These are phyloP conservation scores for Hypoxylon lenormandii DNA, from an alignment of 495 filamentous ascomycete species.

Conservation along the genomic window DNA sequence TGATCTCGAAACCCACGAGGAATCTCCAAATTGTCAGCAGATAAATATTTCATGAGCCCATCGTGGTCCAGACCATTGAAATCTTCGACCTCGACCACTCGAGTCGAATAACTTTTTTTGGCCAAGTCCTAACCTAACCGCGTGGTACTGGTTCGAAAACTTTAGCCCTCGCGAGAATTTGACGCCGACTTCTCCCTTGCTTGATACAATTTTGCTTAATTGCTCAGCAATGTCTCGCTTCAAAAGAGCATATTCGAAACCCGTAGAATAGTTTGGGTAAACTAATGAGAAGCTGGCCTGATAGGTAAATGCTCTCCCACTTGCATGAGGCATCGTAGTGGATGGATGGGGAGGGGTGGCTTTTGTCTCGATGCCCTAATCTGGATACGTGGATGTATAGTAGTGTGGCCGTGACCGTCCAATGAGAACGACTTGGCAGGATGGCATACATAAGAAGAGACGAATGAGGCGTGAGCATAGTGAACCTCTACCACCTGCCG, in stretches of 20 bases:
- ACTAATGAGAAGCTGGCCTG: constrained; percentile 31
- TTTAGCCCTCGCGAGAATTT: constrained; percentile 6
- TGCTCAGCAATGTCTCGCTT: constrained; percentile 30
- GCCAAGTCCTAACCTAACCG: constrained; percentile 6
- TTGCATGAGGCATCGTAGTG: constrained; percentile 24
- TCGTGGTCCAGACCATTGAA: background rate
- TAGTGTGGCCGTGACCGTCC: constrained; percentile 9
- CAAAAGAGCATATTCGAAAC: constrained; percentile 24
- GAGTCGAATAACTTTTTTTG: constrained; percentile 9
- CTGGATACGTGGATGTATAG: constrained; percentile 21
- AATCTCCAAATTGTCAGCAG: constrained; percentile 5
- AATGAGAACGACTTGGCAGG: constrained; percentile 18
- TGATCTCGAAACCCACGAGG: no score
- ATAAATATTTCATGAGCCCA: constrained; percentile 6
- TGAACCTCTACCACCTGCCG: constrained; percentile 32
- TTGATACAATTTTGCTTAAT: constrained; percentile 22
- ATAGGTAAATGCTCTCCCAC: constrained; percentile 8
- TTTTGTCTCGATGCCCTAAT: constrained; percentile 27
- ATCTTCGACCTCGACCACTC: constrained; percentile 20
- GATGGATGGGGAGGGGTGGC: constrained; percentile 19
- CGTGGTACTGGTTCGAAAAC: constrained; percentile 4
- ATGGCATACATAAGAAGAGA: constrained; percentile 20
- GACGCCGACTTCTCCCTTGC: constrained; percentile 28
- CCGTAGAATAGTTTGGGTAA: constrained; percentile 36
- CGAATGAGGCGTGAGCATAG: constrained; percentile 30